These are phyloP conservation scores for Ascochyta clinopodiicola DNA, from an alignment of 2,329 filamentous ascomycete genomes.

Conservation along the genomic window DNA sequence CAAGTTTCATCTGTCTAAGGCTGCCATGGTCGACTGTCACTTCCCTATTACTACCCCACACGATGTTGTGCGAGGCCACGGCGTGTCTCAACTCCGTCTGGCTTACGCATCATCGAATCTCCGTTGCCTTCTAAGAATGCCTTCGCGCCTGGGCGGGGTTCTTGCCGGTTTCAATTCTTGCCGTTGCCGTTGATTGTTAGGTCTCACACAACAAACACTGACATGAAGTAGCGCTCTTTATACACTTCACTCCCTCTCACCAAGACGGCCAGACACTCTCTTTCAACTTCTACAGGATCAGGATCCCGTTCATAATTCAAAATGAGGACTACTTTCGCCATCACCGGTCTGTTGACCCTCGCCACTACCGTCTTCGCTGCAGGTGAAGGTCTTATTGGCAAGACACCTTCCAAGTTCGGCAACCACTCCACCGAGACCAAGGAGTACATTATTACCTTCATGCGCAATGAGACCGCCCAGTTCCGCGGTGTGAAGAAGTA, in stretches of 20 bases:
- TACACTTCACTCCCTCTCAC: slow-evolving; percentile 11
- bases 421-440: slow-evolving; percentile 42
- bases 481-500: slow-evolving; percentile 10
- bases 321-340: slow-evolving; percentile 41
- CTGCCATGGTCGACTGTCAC: slow-evolving; percentile 19
- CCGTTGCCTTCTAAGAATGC: slow-evolving; percentile 11
- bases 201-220: slow-evolving; percentile 16
- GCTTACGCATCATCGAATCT: slow-evolving; percentile 18
- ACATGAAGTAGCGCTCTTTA: slow-evolving; percentile 17
- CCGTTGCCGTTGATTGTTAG: slow-evolving; percentile 18
- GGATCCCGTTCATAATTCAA: slow-evolving; percentile 34
- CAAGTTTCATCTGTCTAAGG: slow-evolving; percentile 24
- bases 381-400: slow-evolving; percentile 37
- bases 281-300: slow-evolving; percentile 27
- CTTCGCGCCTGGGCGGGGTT: slow-evolving; percentile 23
- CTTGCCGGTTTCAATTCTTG: slow-evolving; percentile 18
- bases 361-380: slow-evolving; percentile 27
- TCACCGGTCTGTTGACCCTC: slow-evolving; percentile 38
- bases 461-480: slow-evolving; percentile 25
- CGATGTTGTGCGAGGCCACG: slow-evolving; percentile 10
- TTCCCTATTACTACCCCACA: slow-evolving; percentile 21
- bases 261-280: slow-evolving; percentile 14
- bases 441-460: slow-evolving; percentile 36
- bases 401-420: slow-evolving; percentile 19
- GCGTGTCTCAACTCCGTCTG: slow-evolving; percentile 20